Base-by-base conservation (phyloP, 2,329 filamentous ascomycete genomes). In the Alternaria consortialis region DNA sequence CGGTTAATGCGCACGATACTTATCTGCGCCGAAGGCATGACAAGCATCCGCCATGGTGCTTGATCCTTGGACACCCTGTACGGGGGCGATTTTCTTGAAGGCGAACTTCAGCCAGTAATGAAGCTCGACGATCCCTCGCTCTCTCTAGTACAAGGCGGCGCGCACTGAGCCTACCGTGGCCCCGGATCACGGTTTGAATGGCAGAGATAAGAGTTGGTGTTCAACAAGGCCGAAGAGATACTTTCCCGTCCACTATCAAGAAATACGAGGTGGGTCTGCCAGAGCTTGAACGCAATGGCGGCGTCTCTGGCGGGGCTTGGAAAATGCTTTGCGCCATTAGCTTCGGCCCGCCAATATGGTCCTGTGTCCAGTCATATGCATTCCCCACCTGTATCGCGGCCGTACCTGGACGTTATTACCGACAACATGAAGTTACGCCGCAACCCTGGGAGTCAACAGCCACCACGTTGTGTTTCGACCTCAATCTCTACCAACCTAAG, bases 41-140 rank as follows among this genome's bases (percentile, higher is more conserved):
- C 66, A 71, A 70, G 69, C 69, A 68, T 69, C 64, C 63, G 63
- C 64, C 60, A 61, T 15, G 54, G 60, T 69, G 69, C 67, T 70
- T 70, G 57, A 64, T 56, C 58, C 63, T 52, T 56, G 47, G 20
- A 53, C 51, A 51, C 32, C 13, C 13, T 36, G 27, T 13, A 20
- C 17, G 37, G 40, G 40, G 39, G 47, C 40, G 50, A 25, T 36
- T 23, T n/a, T 36, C 36, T 15, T 13, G 9, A 20, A 37, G 32
- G 37, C 2, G 20, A 31, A 29, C 4, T 20, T 23, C 17, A 25
- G 7, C 51, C 37, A 31, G 39, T 43, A 32, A 3, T 32, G 29
- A 32, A 44, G 52, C 52, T 54, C 32, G 42, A 27, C 29, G 5
- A 27, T 13, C 6, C 15, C 23, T 39, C 39, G 9, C 34, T n/a